Conservation (phyloP, 805 yeast genomes). For the Cyberlindnera xylosilytica region DNA sequence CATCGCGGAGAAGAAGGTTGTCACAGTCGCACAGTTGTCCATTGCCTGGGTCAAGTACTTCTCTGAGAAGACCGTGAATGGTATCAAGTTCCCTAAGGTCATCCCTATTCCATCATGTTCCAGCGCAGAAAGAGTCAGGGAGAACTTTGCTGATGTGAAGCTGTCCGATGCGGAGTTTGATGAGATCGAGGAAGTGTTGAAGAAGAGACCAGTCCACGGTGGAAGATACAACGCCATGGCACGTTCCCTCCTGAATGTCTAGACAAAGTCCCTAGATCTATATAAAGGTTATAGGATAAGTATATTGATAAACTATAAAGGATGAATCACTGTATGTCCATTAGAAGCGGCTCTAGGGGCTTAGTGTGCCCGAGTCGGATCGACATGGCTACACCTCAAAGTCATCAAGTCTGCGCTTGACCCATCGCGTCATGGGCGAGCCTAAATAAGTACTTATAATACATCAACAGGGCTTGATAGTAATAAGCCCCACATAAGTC, state of each 20-base stretch:
- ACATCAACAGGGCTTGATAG: no score
- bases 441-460: no score
- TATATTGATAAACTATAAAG: no score
- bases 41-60: constrained; percentile 60
- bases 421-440: no score
- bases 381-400: no score
- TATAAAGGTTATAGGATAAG: no score
- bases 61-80: constrained; percentile 26
- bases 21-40: constrained; percentile 66
- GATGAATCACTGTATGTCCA: no score
- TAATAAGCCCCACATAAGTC: no score
- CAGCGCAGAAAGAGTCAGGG: constrained; percentile 52
- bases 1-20: constrained; percentile 43
- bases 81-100: constrained; percentile 44
- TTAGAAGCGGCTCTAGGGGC: no score
- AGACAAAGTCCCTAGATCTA: no score
- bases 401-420: no score
- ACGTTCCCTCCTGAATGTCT: constrained; percentile 9
- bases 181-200: constrained; percentile 36
- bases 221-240: constrained; percentile 44
- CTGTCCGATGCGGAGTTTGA: constrained; percentile 54
- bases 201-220: constrained; percentile 48
- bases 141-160: constrained; percentile 48
- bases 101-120: constrained; percentile 84
- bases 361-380: no score